A percentile compares a stretch with the other conserved stretches of the same genome.
Conservation (phyloP, 345 rosid genomes). For the Euphorbia peplus region DNA sequence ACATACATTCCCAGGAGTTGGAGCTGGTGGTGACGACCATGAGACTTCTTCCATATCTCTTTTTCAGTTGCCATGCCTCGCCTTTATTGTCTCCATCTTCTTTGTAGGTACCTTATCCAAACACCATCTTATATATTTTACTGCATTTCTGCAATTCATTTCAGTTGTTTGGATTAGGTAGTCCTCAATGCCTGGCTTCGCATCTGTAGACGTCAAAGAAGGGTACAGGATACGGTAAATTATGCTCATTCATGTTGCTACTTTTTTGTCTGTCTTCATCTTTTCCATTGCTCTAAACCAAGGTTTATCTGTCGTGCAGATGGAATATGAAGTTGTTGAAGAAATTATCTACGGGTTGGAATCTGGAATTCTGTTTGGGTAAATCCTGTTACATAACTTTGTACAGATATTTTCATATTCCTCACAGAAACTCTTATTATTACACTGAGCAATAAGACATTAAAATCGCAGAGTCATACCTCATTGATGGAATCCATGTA, state of each 20-base stretch:
- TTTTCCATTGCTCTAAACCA: background rate
- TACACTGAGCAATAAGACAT: background rate
- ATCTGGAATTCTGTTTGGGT: slow-evolving; percentile 97
- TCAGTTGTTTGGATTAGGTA: slow-evolving; percentile 36
- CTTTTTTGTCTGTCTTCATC: slow-evolving; percentile 13
- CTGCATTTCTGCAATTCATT: slow-evolving; percentile 12
- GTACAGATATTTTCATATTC: background rate
- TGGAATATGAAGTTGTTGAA: slow-evolving; percentile 93
- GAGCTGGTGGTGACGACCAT: slow-evolving; percentile 97
- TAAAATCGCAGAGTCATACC: background rate
- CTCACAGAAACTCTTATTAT: background rate
- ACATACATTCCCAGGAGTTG: slow-evolving; percentile 63
- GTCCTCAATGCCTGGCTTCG: slow-evolving; percentile 93
- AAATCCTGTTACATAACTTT: slow-evolving; percentile 15
- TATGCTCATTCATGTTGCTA: background rate
- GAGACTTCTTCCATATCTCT: slow-evolving; percentile 63
- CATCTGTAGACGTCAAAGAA: slow-evolving; percentile 67
- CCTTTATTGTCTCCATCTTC: slow-evolving; percentile 67
- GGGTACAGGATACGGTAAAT: slow-evolving; percentile 80
- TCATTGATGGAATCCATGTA: background rate
- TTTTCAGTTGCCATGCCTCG: slow-evolving; percentile 80
- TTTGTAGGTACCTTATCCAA: slow-evolving; percentile 94
- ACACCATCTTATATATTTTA: slow-evolving; percentile 26
- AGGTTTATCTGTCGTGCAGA: slow-evolving; percentile 41
- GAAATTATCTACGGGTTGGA: slow-evolving; percentile 96